Conservation (phyloP, 2,329 filamentous ascomycete genomes). For the Paramyrothecium sp. region DNA sequence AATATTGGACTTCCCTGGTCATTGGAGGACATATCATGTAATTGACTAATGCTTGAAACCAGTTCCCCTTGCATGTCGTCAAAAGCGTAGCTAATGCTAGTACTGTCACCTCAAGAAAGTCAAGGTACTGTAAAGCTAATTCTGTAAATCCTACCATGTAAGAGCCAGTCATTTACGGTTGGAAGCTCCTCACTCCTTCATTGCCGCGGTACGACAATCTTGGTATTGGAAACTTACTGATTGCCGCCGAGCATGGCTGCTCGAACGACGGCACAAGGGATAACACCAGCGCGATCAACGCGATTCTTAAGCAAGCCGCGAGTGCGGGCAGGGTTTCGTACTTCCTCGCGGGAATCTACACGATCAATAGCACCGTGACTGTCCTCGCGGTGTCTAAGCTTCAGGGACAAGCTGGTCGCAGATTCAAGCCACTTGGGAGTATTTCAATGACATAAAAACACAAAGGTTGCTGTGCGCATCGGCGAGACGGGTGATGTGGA, state of each 20-base stretch:
- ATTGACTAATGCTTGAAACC: too few species aligned
- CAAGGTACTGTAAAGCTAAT: too few species aligned
- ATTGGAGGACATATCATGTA: too few species aligned
- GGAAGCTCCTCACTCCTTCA: neutral
- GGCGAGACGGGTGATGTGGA: neutral
- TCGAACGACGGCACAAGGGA: neutral
- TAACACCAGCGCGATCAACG: neutral
- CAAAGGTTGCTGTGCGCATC: neutral
- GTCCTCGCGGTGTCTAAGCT: neutral
- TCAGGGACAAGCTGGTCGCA: neutral
- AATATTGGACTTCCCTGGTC: too few species aligned
- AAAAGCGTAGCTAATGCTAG: too few species aligned
- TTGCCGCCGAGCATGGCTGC: neutral
- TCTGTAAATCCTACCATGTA: too few species aligned
- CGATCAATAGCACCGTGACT: neutral
- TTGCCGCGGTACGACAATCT: neutral
- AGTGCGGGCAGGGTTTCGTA: neutral
- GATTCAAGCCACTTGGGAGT: neutral
- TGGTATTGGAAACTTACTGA: neutral
- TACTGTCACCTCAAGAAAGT: too few species aligned
- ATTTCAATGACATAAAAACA: neutral
- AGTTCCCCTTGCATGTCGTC: too few species aligned
- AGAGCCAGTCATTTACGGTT: neutral
- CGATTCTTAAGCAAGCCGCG: neutral
- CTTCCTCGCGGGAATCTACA: neutral